Evolutionary conservation across 2,329 filamentous ascomycete genomes (phyloP).

Genomic region (Trichophyton benhamiae): DNA sequence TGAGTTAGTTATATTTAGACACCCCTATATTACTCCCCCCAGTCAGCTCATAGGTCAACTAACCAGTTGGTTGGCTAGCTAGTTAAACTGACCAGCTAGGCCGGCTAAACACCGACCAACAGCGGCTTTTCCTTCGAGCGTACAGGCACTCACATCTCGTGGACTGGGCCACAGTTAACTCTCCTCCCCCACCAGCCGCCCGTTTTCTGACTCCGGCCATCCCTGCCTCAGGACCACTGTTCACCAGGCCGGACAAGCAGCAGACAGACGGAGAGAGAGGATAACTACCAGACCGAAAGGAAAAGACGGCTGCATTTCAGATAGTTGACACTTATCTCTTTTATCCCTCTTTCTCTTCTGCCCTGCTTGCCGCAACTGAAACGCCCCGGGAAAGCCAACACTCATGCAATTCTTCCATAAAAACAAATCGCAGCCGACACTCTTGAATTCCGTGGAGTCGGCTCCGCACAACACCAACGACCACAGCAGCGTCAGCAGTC

Average conservation of each 20-base stretch:
- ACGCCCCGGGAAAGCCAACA: not conserved
- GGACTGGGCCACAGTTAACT: too few relatives aligned
- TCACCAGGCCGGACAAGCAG: not conserved
- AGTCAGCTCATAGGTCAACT: not conserved
- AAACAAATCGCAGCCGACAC: slow-evolving; percentile 16
- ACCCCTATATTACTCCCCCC: too few relatives aligned
- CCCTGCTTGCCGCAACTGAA: not conserved
- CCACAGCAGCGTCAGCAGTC: not conserved
- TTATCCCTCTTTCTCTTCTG: not conserved
- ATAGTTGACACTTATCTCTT: not conserved
- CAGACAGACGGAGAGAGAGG: not conserved
- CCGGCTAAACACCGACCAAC: not conserved
- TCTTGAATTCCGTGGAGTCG: slow-evolving; percentile 10
- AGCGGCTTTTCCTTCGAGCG: too few relatives aligned
- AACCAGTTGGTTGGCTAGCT: not conserved
- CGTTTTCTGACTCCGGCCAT: not conserved
- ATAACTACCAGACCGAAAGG: not conserved
- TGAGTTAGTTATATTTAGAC: not conserved
- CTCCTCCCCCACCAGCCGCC: not conserved
- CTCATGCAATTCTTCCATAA: slow-evolving; percentile 16
- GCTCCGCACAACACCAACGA: not conserved
- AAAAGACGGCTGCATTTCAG: not conserved
- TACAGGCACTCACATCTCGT: too few relatives aligned
- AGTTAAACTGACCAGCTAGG: not conserved
- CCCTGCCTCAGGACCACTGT: not conserved